Conservation (phyloP, 164 flowering plant species). For the Vitis amurensis region DNA sequence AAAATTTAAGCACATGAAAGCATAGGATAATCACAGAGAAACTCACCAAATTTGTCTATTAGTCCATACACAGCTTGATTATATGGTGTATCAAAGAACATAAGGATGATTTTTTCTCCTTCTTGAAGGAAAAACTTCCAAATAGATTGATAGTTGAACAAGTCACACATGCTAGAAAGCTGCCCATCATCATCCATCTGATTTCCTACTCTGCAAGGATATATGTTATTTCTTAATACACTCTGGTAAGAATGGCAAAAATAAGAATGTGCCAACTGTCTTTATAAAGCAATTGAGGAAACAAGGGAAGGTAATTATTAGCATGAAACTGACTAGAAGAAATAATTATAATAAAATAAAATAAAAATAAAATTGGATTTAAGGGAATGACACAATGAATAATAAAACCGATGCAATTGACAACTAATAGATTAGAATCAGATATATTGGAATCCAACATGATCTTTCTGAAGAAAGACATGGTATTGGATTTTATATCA, state of each 20-base stretch:
- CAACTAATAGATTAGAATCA: too few species aligned
- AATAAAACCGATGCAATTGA: too few species aligned
- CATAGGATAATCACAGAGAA: not conserved
- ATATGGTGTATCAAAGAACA: slow-evolving; percentile 86
- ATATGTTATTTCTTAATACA: not conserved
- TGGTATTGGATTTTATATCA: too few species aligned
- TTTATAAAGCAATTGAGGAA: not conserved
- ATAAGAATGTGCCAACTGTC: not conserved
- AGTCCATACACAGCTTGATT: slow-evolving; percentile 98
- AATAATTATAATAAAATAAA: not conserved
- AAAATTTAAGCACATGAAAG: not conserved
- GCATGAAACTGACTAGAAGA: not conserved
- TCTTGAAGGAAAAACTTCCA: slow-evolving; percentile 89
- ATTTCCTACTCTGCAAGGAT: slow-evolving; percentile 45
- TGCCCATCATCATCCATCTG: slow-evolving; percentile 50
- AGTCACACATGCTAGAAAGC: slow-evolving; percentile 68
- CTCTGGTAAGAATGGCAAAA: not conserved
- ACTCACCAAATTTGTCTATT: slow-evolving; percentile 87
- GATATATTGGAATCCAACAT: too few species aligned
- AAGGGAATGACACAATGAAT: not conserved
- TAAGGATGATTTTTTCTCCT: slow-evolving; percentile 94
- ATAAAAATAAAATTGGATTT: too few species aligned
- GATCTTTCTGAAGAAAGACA: too few species aligned
- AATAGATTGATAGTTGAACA: slow-evolving; percentile 80
- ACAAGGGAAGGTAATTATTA: not conserved